Base-by-base conservation (phyloP, 805 yeast species). In the Yarrowia phangngaensis region DNA sequence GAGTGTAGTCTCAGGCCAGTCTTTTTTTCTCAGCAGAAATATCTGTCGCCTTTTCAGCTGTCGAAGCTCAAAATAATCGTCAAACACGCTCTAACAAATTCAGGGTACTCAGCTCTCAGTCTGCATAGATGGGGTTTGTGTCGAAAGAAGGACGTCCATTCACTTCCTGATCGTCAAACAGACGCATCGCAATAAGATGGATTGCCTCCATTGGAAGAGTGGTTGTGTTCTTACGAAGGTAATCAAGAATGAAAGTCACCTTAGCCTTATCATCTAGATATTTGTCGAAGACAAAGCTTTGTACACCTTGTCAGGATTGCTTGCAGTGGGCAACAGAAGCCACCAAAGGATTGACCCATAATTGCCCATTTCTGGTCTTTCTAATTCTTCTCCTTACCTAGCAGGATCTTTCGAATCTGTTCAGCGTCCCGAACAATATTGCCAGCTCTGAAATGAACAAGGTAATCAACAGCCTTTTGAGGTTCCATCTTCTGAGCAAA, bases 291-390 rank as follows among this genome's bases (percentile, higher is more conserved):
- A 75, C 3, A 80, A 74, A 2, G 73, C 73, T 8, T 51, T 48
- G 54, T 77, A 75, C 7, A 78, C 80, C 28, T 72, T 71, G 40
- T 72, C 76, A 4, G 75, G 69, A 1, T 65, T 55, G 23, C 55
- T 58, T 5, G 64, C 66, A 13, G 78, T 58, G 1, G 82, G 15
- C 69, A 60, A 54, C 76, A 69, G 53, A 75, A 77, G 0, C 81
- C 81, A 17, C 82, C 80, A 55, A 68, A 75, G 2, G 78, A 72
- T 56, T 76, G 80, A 8, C 82, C 83, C 26, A 73, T 56, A 13
- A 78, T 52, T 12, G 78, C 67, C 80, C 80, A 75, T 57, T 72
- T 72, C 12, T 52, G 55, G 11, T 56, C 55, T 1, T 65, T 64
- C 16, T 51, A 32, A n/a, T n/a, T n/a, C n/a, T n/a, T n/a, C n/a